These are phyloP conservation scores for Suhomyces maxii DNA, from an alignment of 1,139 yeast genomes.

Conservation along the genomic window DNA sequence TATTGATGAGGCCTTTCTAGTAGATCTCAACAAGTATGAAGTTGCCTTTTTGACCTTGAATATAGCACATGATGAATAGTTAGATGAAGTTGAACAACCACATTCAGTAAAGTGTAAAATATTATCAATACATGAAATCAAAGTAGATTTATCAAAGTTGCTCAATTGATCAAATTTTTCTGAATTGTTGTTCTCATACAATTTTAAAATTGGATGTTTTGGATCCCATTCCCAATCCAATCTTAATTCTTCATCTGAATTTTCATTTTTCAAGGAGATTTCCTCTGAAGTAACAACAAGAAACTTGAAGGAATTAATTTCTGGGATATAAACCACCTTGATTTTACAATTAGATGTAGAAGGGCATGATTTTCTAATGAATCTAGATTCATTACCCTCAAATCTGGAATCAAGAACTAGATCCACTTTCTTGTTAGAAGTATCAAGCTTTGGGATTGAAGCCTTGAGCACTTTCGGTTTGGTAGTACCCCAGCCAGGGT, in stretches of 20 bases:
- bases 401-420: constrained; percentile 76
- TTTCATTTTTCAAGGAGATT: constrained; percentile 36
- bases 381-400: constrained; percentile 75
- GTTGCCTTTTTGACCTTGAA: constrained; percentile 63
- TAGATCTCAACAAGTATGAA: constrained; percentile 55
- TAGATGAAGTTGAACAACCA: constrained; percentile 60
- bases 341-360: constrained; percentile 67
- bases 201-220: constrained; percentile 66
- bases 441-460: constrained; percentile 36
- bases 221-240: constrained; percentile 89
- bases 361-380: constrained; percentile 71
- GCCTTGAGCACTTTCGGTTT: constrained; percentile 68
- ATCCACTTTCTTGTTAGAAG: constrained; percentile 30
- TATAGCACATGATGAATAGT: constrained; percentile 50
- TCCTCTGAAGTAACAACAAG: constrained; percentile 58
- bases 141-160: constrained; percentile 50
- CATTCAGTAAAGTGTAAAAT: constrained; percentile 57
- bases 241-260: constrained; percentile 58
- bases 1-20: constrained; percentile 51
- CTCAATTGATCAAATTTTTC: constrained; percentile 51
- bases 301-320: constrained; percentile 49
- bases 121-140: constrained; percentile 62
- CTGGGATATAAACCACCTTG: constrained; percentile 51
- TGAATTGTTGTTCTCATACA: constrained; percentile 34
- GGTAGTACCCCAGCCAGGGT: constrained; percentile 77